Conservation (phyloP, 257 asterid genomes). For the Salvia rosmarinus region DNA sequence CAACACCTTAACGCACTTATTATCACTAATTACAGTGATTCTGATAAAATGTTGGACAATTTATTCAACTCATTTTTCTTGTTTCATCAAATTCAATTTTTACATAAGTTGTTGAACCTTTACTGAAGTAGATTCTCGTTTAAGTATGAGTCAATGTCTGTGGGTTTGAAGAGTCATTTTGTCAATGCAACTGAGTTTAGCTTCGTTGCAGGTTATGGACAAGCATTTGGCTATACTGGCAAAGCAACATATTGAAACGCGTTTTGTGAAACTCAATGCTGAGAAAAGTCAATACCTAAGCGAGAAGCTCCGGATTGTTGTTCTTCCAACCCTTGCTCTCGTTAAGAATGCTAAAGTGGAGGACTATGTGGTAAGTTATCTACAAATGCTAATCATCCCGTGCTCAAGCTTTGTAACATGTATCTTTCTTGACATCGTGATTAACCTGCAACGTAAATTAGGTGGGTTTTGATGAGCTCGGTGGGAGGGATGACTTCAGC, state of each 20-base stretch:
- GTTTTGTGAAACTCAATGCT: constrained; percentile 88
- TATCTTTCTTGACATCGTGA: constrained; percentile 17
- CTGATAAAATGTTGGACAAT: background rate
- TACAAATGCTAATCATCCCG: constrained; percentile 13
- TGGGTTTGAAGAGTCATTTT: constrained; percentile 3
- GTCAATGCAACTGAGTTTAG: constrained; percentile 4
- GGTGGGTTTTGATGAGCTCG: constrained; percentile 99
- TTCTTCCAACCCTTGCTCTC: constrained; percentile 94
- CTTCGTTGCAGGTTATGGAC: constrained; percentile 78
- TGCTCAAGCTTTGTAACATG: background rate
- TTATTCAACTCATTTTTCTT: background rate
- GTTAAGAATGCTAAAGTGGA: constrained; percentile 93
- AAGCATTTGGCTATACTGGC: constrained; percentile 86
- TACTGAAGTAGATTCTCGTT: constrained; percentile 5
- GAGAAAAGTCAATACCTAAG: constrained; percentile 90
- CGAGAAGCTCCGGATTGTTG: constrained; percentile 84
- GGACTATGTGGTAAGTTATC: constrained; percentile 77
- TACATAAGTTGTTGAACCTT: background rate
- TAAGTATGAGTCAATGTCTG: background rate
- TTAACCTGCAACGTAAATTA: constrained; percentile 26
- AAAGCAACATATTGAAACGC: constrained; percentile 88
- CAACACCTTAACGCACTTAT: background rate
- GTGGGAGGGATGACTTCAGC: constrained; percentile 87
- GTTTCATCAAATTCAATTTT: background rate
- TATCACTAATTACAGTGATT: background rate